Conservation (phyloP, 805 yeast genomes). For the Candida tallmaniae region DNA sequence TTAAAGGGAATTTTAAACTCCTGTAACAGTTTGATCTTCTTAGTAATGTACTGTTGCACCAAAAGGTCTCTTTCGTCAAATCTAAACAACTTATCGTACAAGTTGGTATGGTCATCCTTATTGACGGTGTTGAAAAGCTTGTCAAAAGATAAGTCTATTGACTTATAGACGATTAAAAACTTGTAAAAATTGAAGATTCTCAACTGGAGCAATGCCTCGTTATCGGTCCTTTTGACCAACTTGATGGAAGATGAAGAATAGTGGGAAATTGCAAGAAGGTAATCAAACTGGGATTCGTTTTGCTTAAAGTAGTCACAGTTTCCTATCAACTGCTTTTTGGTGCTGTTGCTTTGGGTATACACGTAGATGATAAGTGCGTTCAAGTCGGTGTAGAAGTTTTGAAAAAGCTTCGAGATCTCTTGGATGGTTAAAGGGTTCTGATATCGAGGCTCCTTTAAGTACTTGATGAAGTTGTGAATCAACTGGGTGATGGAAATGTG, state of each 20-base stretch:
- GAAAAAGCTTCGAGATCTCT: slow-evolving; percentile 32
- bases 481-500: slow-evolving; percentile 5
- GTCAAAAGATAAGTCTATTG: slow-evolving; percentile 31
- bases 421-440: slow-evolving; percentile 34
- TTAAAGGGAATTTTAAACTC: slow-evolving; percentile 23
- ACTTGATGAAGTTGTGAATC: slow-evolving; percentile 16
- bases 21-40: slow-evolving; percentile 26
- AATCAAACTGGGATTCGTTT: slow-evolving; percentile 32
- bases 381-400: slow-evolving; percentile 34
- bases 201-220: slow-evolving; percentile 33
- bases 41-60: slow-evolving; percentile 30
- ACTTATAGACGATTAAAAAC: slow-evolving; percentile 27
- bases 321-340: slow-evolving; percentile 34
- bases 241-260: slow-evolving; percentile 33
- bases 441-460: slow-evolving; percentile 40
- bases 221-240: slow-evolving; percentile 32
- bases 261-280: slow-evolving; percentile 38
- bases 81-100: slow-evolving; percentile 36
- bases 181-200: slow-evolving; percentile 40
- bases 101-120: slow-evolving; percentile 24
- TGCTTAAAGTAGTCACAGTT: slow-evolving; percentile 23
- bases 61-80: slow-evolving; percentile 37
- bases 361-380: slow-evolving; percentile 27
- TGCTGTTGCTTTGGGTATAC: slow-evolving; percentile 35
- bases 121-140: slow-evolving; percentile 22